phyloP scores from a whole-genome alignment of 2,329 filamentous ascomycete species.

The Arachnopeziza araneosa region DNA sequence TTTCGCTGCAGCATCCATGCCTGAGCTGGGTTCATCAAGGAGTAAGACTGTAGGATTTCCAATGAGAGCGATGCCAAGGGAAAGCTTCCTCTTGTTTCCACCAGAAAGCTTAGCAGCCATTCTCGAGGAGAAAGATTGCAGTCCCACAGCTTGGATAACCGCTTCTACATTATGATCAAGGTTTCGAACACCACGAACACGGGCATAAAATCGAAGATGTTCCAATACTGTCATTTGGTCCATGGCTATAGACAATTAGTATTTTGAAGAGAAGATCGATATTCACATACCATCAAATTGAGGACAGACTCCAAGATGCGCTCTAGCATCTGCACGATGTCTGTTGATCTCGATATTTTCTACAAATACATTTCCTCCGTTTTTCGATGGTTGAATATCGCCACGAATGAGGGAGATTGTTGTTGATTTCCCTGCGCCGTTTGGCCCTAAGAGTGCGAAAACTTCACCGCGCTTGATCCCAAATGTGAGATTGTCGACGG shows the following conservation, averaged over 20 bases:
- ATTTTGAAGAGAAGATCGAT: neutral
- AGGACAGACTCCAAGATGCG: slow-evolving; percentile 83
- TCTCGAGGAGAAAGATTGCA: slow-evolving; percentile 62
- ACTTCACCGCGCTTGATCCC: slow-evolving; percentile 75
- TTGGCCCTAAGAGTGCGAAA: slow-evolving; percentile 84
- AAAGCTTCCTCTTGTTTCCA: slow-evolving; percentile 91
- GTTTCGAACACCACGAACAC: slow-evolving; percentile 70
- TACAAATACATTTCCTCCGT: slow-evolving; percentile 74
- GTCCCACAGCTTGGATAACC: slow-evolving; percentile 74
- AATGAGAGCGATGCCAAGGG: slow-evolving; percentile 83
- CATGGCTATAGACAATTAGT: neutral
- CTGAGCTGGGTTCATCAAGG: slow-evolving; percentile 82
- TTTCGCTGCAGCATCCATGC: slow-evolving; percentile 87
- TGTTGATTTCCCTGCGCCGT: slow-evolving; percentile 87
- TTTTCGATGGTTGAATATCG: slow-evolving; percentile 65
- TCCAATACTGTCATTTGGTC: slow-evolving; percentile 87
- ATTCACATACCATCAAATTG: slow-evolving; percentile 66
- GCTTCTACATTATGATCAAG: slow-evolving; percentile 72
- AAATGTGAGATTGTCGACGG: slow-evolving; percentile 86
- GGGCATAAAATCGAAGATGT: slow-evolving; percentile 83
- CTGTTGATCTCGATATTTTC: slow-evolving; percentile 71
- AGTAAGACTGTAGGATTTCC: slow-evolving; percentile 84
- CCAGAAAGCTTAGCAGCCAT: slow-evolving; percentile 79
- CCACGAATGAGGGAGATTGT: slow-evolving; percentile 86
- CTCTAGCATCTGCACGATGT: slow-evolving; percentile 65